Evolutionary conservation across 371 early-diverging fungal species (phyloP).

Genomic region (Nosema muscidifuracis): DNA sequence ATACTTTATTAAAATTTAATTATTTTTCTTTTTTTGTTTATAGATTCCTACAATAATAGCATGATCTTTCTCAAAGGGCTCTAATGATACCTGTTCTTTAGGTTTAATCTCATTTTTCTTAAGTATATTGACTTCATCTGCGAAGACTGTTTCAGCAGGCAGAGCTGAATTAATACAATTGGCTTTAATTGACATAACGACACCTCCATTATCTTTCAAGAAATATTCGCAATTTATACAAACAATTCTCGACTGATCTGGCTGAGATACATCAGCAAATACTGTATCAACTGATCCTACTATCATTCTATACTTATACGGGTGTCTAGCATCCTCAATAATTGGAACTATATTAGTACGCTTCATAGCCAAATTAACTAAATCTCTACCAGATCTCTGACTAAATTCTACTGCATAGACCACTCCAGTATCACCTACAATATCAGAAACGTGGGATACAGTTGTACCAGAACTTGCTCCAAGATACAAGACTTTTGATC

Average conservation of each 20-base stretch:
- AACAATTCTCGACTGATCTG: constrained; percentile 99
- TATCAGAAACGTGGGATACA: constrained; percentile 98
- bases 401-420: constrained; percentile 99
- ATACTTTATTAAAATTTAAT: neutral
- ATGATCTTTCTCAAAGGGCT: constrained; percentile 99
- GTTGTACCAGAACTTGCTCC: constrained; percentile 96
- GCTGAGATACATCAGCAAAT: constrained; percentile 99
- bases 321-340: constrained; percentile 98
- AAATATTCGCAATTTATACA: constrained; percentile 95
- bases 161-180: constrained; percentile 99
- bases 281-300: constrained; percentile 98
- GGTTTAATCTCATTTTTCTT: constrained; percentile 96
- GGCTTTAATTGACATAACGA: constrained; percentile 98
- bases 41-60: constrained; percentile 84
- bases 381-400: constrained; percentile 96
- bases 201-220: constrained; percentile 89
- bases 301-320: constrained; percentile 99
- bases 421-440: constrained; percentile 79
- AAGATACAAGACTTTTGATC: constrained; percentile 93
- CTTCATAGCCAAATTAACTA: constrained; percentile 99
- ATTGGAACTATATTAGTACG: constrained; percentile 99
- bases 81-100: constrained; percentile 94
- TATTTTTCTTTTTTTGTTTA: constrained; percentile 13
- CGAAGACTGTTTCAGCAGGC: constrained; percentile 92
- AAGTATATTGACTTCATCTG: constrained; percentile 95